These are phyloP conservation scores for Suhomyces bribrorum DNA, from an alignment of 1,139 yeast genomes.

Conservation along the genomic window DNA sequence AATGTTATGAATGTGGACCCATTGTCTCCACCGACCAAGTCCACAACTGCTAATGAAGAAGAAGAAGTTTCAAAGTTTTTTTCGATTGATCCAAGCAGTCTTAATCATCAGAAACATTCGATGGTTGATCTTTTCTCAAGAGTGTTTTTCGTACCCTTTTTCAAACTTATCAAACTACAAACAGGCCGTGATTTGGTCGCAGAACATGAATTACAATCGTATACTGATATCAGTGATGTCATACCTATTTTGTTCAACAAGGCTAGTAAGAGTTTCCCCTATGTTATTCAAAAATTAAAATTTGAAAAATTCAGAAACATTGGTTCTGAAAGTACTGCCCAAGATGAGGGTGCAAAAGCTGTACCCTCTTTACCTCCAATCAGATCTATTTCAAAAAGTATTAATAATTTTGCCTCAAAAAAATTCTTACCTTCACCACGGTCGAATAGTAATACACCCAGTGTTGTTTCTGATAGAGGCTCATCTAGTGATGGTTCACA, in stretches of 20 bases:
- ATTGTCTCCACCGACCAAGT: slow-evolving; percentile 23
- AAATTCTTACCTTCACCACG: slow-evolving; percentile 1
- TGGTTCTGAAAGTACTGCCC: too few relatives aligned
- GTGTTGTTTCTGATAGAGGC: neutral
- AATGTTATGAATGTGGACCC: slow-evolving; percentile 31
- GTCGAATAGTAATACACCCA: neutral
- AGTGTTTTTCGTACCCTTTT: slow-evolving; percentile 25
- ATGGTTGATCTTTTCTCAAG: slow-evolving; percentile 25
- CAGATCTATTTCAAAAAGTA: neutral
- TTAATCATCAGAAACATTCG: slow-evolving; percentile 13
- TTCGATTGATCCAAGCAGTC: slow-evolving; percentile 16
- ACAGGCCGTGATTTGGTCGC: slow-evolving; percentile 19
- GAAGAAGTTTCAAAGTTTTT: slow-evolving; percentile 26
- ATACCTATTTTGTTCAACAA: slow-evolving; percentile 3
- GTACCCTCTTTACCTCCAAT: slow-evolving; percentile 1
- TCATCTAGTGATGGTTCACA: neutral
- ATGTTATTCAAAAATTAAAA: slow-evolving; percentile 1
- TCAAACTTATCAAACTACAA: slow-evolving; percentile 26
- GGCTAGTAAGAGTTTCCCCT: slow-evolving; percentile 2
- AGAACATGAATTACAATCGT: slow-evolving; percentile 9
- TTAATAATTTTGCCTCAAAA: neutral
- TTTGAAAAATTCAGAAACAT: neutral
- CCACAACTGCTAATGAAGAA: slow-evolving; percentile 32
- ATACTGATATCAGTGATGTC: neutral
- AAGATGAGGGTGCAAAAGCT: too few relatives aligned